Base-by-base conservation (phyloP, 129 eudicot species). In the Oenanthe sinensis region DNA sequence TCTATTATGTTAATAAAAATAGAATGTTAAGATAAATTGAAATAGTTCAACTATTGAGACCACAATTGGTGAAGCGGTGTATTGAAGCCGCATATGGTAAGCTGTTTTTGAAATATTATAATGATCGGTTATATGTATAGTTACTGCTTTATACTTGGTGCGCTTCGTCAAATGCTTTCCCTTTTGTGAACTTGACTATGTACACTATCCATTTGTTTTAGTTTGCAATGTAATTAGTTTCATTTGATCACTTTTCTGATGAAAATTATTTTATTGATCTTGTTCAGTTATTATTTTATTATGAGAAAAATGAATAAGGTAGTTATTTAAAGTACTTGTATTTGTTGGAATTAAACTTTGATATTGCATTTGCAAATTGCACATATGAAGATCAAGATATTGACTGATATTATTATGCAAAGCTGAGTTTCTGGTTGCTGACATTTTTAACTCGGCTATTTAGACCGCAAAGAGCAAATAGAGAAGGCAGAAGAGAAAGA, bases 401-500 rank as follows among this genome's bases (percentile, higher is more conserved):
- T 45, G 44, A 30, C 33, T 42, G 14, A 17, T 28, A 19, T 65
- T 60, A 7, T 19, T 28, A 45, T 14, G 28, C 49, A n/a, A 78
- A 44, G 63, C 75, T 78, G 22, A 78, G 30, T 28, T 65, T 60
- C 39, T 43, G 33, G 39, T 47, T 52, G 46, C 77, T 75, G 71
- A 72, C 30, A 60, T 78, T 71, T 80, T 62, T 46, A 49, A 78
- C 48, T 68, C 72, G n/a, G n/a, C 71, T 63, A 60, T 90, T 75
- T 83, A 93, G 98, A 89, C 24, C 95, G 88, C 77, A 95, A 95
- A 79, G 99, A 95, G 75, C 94, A 88, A 81, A 95, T 95, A 70
- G 99, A 95, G 68, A 92, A 90, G 83, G 96, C 89, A 54, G 96
- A 95, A 86, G 99, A 91, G 88, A 87, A 88, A 79, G 99, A 95